Conservation (phyloP, 495 filamentous ascomycete species). For the Letharia lupina region DNA sequence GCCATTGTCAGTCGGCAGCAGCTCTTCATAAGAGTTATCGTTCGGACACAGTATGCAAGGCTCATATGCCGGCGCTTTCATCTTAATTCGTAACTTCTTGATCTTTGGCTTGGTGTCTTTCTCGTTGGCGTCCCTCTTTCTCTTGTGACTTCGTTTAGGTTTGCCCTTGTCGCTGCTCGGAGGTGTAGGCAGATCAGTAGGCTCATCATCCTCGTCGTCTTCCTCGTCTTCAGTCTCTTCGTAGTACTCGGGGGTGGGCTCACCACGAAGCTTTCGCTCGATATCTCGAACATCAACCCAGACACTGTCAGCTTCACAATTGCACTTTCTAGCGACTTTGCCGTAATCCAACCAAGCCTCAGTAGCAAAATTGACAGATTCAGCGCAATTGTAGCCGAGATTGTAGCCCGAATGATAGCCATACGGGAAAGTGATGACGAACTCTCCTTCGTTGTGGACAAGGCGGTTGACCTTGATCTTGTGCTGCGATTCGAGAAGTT, state of each 20-base stretch:
- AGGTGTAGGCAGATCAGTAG: conserved; percentile 66
- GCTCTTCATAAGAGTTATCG: conserved; percentile 72
- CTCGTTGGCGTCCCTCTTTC: conserved; percentile 44
- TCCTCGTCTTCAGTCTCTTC: conserved; percentile 68
- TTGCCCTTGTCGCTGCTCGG: conserved; percentile 63
- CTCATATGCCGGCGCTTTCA: conserved; percentile 61
- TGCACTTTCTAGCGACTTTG: conserved; percentile 93
- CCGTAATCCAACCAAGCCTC: conserved; percentile 91
- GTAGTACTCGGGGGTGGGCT: conserved; percentile 80
- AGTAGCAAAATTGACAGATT: conserved; percentile 96
- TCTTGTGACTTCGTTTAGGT: conserved; percentile 46
- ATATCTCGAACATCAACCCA: conserved; percentile 97
- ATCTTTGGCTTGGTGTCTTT: conserved; percentile 52
- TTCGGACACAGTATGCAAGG: conserved; percentile 96
- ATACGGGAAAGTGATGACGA: conserved; percentile 97
- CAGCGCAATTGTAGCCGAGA: conserved; percentile 95
- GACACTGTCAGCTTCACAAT: conserved; percentile 92
- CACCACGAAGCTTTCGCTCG: conserved; percentile 85
- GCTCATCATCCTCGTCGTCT: conserved; percentile 55
- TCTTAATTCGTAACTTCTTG: conserved; percentile 64
- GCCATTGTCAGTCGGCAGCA: conserved; percentile 82
- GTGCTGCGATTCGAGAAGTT: conserved; percentile 72
- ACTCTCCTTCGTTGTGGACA: conserved; percentile 95
- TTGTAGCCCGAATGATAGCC: conserved; percentile 99
- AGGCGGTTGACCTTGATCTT: conserved; percentile 92